Percentiles rank a stretch among this genome's conserved stretches.
Evolutionary conservation across 805 yeast species (phyloP).

Genomic region (Wickerhamiella hasegawae): DNA sequence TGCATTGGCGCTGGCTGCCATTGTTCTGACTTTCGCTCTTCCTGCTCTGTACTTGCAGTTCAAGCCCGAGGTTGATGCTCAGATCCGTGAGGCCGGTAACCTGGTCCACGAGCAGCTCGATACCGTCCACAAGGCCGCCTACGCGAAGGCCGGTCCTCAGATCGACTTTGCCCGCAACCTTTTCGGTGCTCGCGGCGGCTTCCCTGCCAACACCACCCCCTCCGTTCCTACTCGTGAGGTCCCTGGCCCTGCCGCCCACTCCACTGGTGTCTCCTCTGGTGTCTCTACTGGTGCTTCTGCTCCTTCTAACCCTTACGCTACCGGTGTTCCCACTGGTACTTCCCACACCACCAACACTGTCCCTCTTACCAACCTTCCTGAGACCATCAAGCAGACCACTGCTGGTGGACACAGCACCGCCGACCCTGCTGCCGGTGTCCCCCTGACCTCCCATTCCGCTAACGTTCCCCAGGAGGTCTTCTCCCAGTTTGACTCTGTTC

Average conservation of each 20-base stretch:
- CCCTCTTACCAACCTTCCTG: neutral
- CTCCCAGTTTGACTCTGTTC: conserved; percentile 17
- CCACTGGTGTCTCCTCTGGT: conserved; percentile 7
- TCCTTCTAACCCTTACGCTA: conserved; percentile 1
- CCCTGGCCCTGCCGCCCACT: conserved; percentile 16
- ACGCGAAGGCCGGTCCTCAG: conserved; percentile 23
- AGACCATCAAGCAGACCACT: neutral
- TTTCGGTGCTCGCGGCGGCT: conserved; percentile 21
- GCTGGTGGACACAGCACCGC: conserved; percentile 7
- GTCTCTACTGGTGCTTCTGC: neutral
- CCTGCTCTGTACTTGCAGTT: conserved; percentile 62
- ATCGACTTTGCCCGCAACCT: conserved; percentile 18
- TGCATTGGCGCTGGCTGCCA: conserved; percentile 41
- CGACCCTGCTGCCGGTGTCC: conserved; percentile 3
- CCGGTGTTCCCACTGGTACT: neutral
- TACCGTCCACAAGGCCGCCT: conserved; percentile 13
- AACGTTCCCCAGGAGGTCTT: conserved; percentile 10
- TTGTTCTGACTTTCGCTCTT: conserved; percentile 49
- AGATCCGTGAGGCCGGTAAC: conserved; percentile 13
- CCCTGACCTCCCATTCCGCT: neutral
- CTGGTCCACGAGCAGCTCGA: conserved; percentile 15
- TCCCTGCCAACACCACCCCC: conserved; percentile 14
- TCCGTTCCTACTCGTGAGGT: conserved; percentile 12
- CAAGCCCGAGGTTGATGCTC: conserved; percentile 60
- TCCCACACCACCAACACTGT: neutral